A percentile compares a stretch with the other conserved stretches of the same genome.
phyloP scores from a whole-genome alignment of 495 filamentous ascomycete species.

The Xylaria telfairii region DNA sequence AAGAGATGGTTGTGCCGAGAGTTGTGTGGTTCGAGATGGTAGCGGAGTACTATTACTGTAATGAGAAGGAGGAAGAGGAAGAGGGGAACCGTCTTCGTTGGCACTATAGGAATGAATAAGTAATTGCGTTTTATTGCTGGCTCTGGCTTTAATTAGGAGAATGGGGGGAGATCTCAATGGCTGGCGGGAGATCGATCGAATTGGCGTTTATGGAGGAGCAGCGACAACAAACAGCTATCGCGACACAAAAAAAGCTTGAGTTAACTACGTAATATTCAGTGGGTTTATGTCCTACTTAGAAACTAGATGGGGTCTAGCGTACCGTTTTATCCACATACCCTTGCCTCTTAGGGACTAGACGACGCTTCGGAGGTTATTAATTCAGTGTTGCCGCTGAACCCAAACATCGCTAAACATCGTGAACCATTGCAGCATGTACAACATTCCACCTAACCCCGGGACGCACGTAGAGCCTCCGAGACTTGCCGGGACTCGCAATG shows the following conservation, averaged over 20 bases:
- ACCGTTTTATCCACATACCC: background rate
- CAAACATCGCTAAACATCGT: background rate
- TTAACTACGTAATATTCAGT: conserved; percentile 25
- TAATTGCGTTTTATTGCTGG: background rate
- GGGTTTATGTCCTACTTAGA: background rate
- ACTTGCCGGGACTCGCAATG: background rate
- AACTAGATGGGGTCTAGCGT: background rate
- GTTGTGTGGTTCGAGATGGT: background rate
- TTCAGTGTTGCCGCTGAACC: background rate
- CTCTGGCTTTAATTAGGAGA: background rate
- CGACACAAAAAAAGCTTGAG: conserved; percentile 13
- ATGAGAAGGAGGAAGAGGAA: too few species aligned
- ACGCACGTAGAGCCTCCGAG: background rate
- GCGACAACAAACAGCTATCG: background rate
- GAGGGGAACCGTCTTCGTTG: background rate
- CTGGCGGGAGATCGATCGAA: background rate
- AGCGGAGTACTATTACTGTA: too few species aligned
- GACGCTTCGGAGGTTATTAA: background rate
- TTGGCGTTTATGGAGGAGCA: background rate
- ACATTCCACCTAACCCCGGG: background rate
- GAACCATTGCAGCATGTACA: conserved; percentile 1
- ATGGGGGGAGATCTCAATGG: background rate
- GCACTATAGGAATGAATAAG: background rate
- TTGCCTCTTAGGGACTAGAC: background rate
- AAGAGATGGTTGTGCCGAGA: background rate